Conservation (phyloP, 768 basidiomycete species). For the Termitomyces sp. region DNA sequence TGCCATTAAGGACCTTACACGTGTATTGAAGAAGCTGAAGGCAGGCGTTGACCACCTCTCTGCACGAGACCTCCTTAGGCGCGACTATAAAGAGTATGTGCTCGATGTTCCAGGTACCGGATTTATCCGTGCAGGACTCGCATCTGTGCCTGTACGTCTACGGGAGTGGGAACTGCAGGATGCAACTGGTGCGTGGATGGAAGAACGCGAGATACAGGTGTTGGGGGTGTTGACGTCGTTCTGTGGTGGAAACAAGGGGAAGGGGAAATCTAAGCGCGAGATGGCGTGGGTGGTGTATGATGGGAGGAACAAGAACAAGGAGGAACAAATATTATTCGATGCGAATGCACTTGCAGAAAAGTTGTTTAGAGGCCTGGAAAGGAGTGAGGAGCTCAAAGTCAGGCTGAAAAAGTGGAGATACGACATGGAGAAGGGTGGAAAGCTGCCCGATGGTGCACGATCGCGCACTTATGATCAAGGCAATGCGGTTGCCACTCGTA, state of each 20-base stretch:
- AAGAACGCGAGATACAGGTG: constrained; percentile 53
- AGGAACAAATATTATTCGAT: constrained; percentile 26
- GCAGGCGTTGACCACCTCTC: constrained; percentile 58
- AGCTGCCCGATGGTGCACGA: constrained; percentile 26
- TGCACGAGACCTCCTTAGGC: constrained; percentile 72
- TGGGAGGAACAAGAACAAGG: neutral
- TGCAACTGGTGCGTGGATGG: constrained; percentile 52
- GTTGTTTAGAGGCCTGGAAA: constrained; percentile 59
- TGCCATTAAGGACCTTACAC: constrained; percentile 43
- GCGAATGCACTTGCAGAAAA: constrained; percentile 36
- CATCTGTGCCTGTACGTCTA: constrained; percentile 74
- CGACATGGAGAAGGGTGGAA: constrained; percentile 25
- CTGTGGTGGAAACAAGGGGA: constrained; percentile 29
- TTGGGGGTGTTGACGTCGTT: constrained; percentile 82
- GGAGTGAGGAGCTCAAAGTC: constrained; percentile 41
- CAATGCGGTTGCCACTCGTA: constrained; percentile 57
- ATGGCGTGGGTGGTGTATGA: constrained; percentile 58
- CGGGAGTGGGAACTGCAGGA: constrained; percentile 45
- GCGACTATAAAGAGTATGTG: constrained; percentile 94
- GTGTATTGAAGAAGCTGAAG: constrained; percentile 53
- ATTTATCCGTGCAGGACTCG: constrained; percentile 65
- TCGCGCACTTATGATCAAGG: constrained; percentile 60
- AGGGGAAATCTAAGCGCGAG: constrained; percentile 61
- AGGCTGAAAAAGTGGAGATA: constrained; percentile 36
- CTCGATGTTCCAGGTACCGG: constrained; percentile 32